A percentile compares a stretch with the other conserved stretches of the same genome.
phyloP scores from a whole-genome alignment of 2,329 filamentous ascomycete species.

The Myrmaecium sp. region DNA sequence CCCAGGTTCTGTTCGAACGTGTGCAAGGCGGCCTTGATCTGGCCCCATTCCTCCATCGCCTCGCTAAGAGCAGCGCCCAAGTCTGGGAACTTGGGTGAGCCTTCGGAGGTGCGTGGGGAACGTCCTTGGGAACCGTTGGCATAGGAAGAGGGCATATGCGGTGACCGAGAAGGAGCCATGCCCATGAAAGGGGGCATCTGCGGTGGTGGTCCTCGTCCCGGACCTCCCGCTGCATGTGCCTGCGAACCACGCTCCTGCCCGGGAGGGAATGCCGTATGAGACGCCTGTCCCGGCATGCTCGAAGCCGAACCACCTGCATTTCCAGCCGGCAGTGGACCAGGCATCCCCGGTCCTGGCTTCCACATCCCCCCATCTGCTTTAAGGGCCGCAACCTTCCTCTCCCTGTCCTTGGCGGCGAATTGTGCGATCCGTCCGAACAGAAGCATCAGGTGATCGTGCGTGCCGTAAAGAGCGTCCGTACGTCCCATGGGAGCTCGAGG shows the following conservation, averaged over 20 bases:
- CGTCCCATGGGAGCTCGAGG: slow-evolving; percentile 67
- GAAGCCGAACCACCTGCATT: too few relatives aligned
- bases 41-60: slow-evolving; percentile 65
- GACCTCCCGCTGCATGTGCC: too few relatives aligned
- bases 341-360: slow-evolving; percentile 35
- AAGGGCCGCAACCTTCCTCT: slow-evolving; percentile 56
- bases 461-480: slow-evolving; percentile 66
- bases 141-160: slow-evolving; percentile 4
- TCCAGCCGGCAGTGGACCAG: slow-evolving; percentile 5
- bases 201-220: too few relatives aligned
- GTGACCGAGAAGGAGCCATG: too few relatives aligned
- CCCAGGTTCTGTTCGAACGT: slow-evolving; percentile 50
- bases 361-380: slow-evolving; percentile 40
- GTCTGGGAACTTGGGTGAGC: slow-evolving; percentile 23
- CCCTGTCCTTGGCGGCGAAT: slow-evolving; percentile 61
- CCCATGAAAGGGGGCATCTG: too few relatives aligned
- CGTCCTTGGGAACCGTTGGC: slow-evolving; percentile 1
- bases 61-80: slow-evolving; percentile 47
- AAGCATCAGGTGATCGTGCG: slow-evolving; percentile 74
- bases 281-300: too few relatives aligned
- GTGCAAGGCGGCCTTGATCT: slow-evolving; percentile 54
- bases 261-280: too few relatives aligned
- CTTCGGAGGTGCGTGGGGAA: slow-evolving; percentile 23
- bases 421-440: slow-evolving; percentile 63
- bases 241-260: too few relatives aligned